These are phyloP conservation scores for Kwoniella newhampshirensis DNA, from an alignment of 768 basidiomycete species.

Conservation along the genomic window DNA sequence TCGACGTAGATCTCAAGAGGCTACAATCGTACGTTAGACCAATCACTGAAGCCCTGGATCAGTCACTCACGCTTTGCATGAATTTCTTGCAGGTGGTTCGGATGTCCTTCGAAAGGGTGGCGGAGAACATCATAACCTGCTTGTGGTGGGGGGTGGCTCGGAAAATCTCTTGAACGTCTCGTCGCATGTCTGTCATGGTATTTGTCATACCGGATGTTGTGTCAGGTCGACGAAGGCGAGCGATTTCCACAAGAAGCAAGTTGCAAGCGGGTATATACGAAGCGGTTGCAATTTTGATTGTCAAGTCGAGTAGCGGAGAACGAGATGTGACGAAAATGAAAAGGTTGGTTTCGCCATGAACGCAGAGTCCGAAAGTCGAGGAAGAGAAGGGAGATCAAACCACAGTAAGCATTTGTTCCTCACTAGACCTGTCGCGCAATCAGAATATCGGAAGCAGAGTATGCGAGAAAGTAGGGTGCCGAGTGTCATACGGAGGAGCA, in stretches of 20 bases:
- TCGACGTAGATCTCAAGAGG: constrained; percentile 99
- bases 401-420: constrained; percentile 23
- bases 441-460: background rate
- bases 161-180: constrained; percentile 99
- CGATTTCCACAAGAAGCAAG: too few species aligned
- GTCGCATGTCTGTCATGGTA: constrained; percentile 89
- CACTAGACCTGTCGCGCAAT: background rate
- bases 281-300: too few species aligned
- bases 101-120: constrained; percentile 95
- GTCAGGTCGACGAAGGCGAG: too few species aligned
- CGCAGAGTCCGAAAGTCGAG: background rate
- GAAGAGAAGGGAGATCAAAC: background rate
- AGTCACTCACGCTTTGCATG: constrained; percentile 95
- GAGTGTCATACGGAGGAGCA: background rate
- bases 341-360: too few species aligned
- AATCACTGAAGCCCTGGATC: too few species aligned
- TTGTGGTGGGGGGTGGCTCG: constrained; percentile 98
- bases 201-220: too few species aligned
- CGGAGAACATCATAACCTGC: constrained; percentile 99
- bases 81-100: constrained; percentile 98
- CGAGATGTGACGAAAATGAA: too few species aligned
- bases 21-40: constrained; percentile 57
- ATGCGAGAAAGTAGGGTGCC: background rate
- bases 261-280: too few species aligned
- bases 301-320: too few species aligned